Evolutionary conservation across 495 filamentous ascomycete species (phyloP).

Genomic region (Cudoniella acicularis): DNA sequence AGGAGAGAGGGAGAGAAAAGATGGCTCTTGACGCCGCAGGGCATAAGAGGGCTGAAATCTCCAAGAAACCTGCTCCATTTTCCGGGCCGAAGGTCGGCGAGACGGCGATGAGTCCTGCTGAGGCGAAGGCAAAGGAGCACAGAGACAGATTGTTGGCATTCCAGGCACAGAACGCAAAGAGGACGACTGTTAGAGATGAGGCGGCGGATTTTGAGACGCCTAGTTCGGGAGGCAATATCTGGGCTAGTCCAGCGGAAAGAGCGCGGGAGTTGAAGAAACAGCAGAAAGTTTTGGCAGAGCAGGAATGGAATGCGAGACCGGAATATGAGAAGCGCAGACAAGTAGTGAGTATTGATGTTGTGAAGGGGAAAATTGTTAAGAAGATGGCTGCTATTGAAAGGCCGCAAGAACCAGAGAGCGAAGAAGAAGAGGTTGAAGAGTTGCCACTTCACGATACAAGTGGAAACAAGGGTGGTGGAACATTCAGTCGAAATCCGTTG

Average conservation of each 20-base stretch:
- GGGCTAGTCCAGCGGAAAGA: constrained; percentile 84
- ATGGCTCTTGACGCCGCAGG: constrained; percentile 71
- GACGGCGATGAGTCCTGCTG: constrained; percentile 37
- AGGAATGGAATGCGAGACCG: constrained; percentile 85
- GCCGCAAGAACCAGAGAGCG: constrained; percentile 44
- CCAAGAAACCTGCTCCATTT: constrained; percentile 41
- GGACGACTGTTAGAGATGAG: constrained; percentile 89
- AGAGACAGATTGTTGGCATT: constrained; percentile 78
- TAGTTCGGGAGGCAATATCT: constrained; percentile 66
- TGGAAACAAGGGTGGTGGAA: constrained; percentile 43
- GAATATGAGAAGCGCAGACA: constrained; percentile 91
- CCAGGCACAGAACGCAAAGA: constrained; percentile 81
- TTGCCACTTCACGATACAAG: constrained; percentile 24
- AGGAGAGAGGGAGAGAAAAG: constrained; percentile 81
- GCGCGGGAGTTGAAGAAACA: constrained; percentile 85
- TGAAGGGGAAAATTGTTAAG: constrained; percentile 69
- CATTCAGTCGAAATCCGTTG: constrained; percentile 82
- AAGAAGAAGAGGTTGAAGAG: constrained; percentile 31
- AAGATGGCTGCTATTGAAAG: constrained; percentile 61
- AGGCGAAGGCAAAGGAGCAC: constrained; percentile 64
- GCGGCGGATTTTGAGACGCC: constrained; percentile 88
- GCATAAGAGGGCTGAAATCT: constrained; percentile 62
- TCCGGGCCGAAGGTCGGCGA: constrained; percentile 27
- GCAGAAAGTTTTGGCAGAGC: constrained; percentile 80
- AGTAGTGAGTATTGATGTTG: constrained; percentile 82